A percentile compares a stretch with the other conserved stretches of the same genome.
Evolutionary conservation across 192 early-diverging fungal genomes (phyloP).

Genomic region (Linnemannia elongata): DNA sequence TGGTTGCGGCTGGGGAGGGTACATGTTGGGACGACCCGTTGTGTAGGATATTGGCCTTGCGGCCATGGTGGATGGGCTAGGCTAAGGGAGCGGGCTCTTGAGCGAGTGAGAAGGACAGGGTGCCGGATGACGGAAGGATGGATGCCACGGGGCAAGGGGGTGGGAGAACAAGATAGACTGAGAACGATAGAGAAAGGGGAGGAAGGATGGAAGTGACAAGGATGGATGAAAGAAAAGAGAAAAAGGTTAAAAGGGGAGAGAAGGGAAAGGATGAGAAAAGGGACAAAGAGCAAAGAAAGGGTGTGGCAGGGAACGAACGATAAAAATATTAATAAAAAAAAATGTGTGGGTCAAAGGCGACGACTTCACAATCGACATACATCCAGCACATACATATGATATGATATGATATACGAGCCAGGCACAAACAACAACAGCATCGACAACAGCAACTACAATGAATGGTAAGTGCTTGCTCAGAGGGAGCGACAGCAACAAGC

Average conservation of each 20-base stretch:
- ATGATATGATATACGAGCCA: not conserved
- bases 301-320: not conserved
- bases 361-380: not conserved
- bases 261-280: not conserved
- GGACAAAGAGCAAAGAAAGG: not conserved
- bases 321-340: not conserved
- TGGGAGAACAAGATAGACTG: not conserved
- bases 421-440: not conserved
- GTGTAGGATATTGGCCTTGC: conserved; percentile 46
- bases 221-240: not conserved
- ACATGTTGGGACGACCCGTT: conserved; percentile 45
- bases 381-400: too few relatives aligned
- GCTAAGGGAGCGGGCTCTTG: not conserved
- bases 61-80: conserved; percentile 24
- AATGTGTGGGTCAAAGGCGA: not conserved
- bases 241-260: not conserved
- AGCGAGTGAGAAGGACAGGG: not conserved
- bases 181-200: not conserved
- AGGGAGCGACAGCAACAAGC: too few relatives aligned
- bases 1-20: conserved; percentile 42
- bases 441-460: not conserved
- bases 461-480: too few relatives aligned
- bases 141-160: not conserved
- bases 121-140: not conserved
- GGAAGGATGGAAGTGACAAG: not conserved